Evolutionary conservation across 306 rosid species (phyloP).

Genomic region (Cicer cuneatum): DNA sequence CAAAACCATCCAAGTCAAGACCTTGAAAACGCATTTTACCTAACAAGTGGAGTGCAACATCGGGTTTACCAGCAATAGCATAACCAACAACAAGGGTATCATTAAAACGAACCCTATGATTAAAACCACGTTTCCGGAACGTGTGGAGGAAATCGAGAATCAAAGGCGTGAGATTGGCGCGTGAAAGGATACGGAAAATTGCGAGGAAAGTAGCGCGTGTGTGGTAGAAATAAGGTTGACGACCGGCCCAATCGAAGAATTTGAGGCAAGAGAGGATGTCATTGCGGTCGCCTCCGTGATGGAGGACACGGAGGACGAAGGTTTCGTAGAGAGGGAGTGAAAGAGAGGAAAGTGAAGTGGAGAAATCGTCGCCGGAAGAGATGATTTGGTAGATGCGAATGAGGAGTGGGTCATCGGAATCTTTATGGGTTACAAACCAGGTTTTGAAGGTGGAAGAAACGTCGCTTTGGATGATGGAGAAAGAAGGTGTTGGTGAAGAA

Average conservation of each 20-base stretch:
- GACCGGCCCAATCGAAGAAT: conserved; percentile 96
- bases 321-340: conserved; percentile 54
- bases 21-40: conserved; percentile 80
- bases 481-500: neutral
- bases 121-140: conserved; percentile 23
- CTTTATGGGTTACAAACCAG: conserved; percentile 58
- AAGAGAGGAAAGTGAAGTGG: conserved; percentile 56
- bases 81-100: conserved; percentile 78
- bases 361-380: conserved; percentile 29
- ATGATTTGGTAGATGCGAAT: conserved; percentile 61
- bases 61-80: conserved; percentile 73
- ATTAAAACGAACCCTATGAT: conserved; percentile 50
- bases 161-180: conserved; percentile 56
- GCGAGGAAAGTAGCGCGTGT: conserved; percentile 67
- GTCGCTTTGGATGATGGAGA: neutral
- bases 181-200: conserved; percentile 66
- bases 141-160: conserved; percentile 59
- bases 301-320: conserved; percentile 69
- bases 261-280: conserved; percentile 71
- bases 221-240: conserved; percentile 62
- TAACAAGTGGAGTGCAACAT: conserved; percentile 64
- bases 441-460: conserved; percentile 54
- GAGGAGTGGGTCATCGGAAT: conserved; percentile 41
- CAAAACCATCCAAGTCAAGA: conserved; percentile 60
- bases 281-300: conserved; percentile 37